phyloP scores from a whole-genome alignment of 805 yeast genomes.

The Candida schatavii region DNA sequence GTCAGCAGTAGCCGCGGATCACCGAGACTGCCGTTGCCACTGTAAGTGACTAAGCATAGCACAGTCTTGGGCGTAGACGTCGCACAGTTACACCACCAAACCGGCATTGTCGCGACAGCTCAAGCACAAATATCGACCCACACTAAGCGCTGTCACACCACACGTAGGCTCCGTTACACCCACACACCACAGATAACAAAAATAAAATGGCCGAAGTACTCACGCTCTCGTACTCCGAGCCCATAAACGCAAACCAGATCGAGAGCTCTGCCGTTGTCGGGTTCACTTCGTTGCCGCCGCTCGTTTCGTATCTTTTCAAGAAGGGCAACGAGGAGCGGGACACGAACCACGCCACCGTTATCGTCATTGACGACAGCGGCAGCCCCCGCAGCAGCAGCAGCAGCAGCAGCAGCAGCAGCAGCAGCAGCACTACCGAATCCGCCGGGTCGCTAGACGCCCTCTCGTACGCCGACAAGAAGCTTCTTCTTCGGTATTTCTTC shows the following conservation, averaged over 20 bases:
- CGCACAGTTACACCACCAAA: not conserved
- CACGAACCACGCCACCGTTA: constrained; percentile 28
- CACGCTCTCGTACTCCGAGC: constrained; percentile 1
- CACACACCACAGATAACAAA: not conserved
- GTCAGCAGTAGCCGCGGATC: too few relatives aligned
- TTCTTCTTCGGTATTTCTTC: constrained; percentile 35
- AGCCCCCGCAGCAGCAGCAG: too few relatives aligned
- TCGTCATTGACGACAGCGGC: constrained; percentile 14
- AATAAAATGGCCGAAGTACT: not conserved
- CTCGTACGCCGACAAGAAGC: constrained; percentile 22
- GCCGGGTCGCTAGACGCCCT: constrained; percentile 21
- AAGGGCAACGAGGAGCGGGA: constrained; percentile 35
- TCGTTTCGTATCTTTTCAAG: constrained; percentile 24
- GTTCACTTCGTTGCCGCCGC: constrained; percentile 12
- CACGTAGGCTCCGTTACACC: not conserved
- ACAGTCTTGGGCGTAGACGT: too few relatives aligned
- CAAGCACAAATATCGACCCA: too few relatives aligned
- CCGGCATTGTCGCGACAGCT: not conserved
- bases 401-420: too few relatives aligned
- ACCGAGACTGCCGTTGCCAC: too few relatives aligned
- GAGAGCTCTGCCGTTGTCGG: not conserved
- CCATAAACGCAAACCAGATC: not conserved
- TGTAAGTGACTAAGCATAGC: too few relatives aligned
- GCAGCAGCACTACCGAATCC: not conserved
- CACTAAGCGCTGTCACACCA: too few relatives aligned